phyloP scores from a whole-genome alignment of 2,329 filamentous ascomycete genomes.

The Monosporascus sp. region DNA sequence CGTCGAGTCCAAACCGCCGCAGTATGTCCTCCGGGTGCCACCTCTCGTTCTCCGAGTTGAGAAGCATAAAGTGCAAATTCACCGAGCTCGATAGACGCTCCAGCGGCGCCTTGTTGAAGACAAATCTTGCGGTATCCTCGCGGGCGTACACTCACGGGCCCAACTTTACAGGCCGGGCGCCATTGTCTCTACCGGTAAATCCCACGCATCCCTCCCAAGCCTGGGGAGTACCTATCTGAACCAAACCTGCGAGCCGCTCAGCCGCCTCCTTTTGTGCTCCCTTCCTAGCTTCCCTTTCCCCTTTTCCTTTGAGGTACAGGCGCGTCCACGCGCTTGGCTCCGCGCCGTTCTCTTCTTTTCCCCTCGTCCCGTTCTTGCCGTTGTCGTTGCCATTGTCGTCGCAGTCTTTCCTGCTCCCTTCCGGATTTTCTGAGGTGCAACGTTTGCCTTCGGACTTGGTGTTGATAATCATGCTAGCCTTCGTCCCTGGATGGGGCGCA shows the following conservation, averaged over 20 bases:
- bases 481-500: too few species aligned
- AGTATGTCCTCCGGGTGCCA: conserved; percentile 15
- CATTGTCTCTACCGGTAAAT: conserved; percentile 1
- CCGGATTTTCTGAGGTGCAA: too few species aligned
- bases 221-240: conserved; percentile 4
- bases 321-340: conserved; percentile 5
- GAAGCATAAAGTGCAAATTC: conserved; percentile 7
- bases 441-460: too few species aligned
- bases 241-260: conserved; percentile 7
- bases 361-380: background rate
- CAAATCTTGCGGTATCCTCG: conserved; percentile 9
- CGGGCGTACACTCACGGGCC: conserved; percentile 8
- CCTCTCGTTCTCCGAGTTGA: conserved; percentile 9
- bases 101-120: conserved; percentile 12
- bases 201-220: conserved; percentile 2
- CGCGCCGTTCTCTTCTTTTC: conserved; percentile 1
- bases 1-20: conserved; percentile 7
- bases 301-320: conserved; percentile 2
- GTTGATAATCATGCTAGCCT: too few species aligned
- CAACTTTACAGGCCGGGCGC: conserved; percentile 14
- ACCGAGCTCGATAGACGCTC: conserved; percentile 1
- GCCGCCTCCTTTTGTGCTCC: conserved; percentile 7
- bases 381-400: background rate
- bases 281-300: conserved; percentile 5
- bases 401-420: background rate